phyloP scores from a whole-genome alignment of 345 rosid species.

The Eucalyptus curtisii region DNA sequence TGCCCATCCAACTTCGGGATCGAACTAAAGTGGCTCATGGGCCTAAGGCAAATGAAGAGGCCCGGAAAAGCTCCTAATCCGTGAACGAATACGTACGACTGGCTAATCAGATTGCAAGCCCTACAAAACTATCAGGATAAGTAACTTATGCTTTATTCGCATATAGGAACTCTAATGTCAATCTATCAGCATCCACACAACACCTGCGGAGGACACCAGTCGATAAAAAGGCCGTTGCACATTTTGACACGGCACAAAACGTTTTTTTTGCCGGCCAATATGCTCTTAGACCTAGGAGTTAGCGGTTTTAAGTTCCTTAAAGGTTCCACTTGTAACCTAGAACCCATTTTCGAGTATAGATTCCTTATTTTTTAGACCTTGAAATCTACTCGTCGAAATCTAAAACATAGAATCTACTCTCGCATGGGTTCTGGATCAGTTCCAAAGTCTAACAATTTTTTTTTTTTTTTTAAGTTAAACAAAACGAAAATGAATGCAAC shows the following conservation, averaged over 20 bases:
- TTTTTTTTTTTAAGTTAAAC: too few species aligned
- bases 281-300: not conserved
- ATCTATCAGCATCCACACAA: not conserved
- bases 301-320: too few species aligned
- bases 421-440: rapidly evolving
- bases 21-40: not conserved
- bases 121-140: not conserved
- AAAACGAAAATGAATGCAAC: too few species aligned
- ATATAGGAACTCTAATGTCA: not conserved
- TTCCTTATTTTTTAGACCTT: too few species aligned
- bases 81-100: not conserved
- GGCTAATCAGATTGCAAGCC: not conserved
- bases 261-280: not conserved
- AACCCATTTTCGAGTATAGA: too few species aligned
- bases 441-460: too few species aligned
- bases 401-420: too few species aligned
- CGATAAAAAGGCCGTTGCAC: not conserved
- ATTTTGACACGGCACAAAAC: not conserved
- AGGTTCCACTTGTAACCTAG: too few species aligned
- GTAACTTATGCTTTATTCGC: not conserved
- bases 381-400: rapidly evolving
- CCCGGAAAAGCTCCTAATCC: not conserved
- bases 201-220: not conserved
- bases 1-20: not conserved
- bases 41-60: not conserved